Conservation (phyloP, 768 basidiomycete species). For the Lactarius vividus region DNA sequence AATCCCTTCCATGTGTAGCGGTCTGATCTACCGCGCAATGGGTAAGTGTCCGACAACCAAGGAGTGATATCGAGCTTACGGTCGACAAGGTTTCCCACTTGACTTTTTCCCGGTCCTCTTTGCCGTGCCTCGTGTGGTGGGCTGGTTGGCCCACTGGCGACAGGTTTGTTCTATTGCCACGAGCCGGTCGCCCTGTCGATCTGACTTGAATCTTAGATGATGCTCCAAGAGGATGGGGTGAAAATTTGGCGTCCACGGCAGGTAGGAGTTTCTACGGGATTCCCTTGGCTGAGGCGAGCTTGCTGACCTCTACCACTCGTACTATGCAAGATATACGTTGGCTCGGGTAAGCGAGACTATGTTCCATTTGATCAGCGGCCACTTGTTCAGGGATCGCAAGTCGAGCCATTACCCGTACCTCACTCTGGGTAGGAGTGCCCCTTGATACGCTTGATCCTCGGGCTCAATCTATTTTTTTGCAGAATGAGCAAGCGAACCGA, state of each 20-base stretch:
- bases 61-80: constrained; percentile 11
- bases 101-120: constrained; percentile 96
- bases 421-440: constrained; percentile 69
- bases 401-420: constrained; percentile 58
- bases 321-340: constrained; percentile 66
- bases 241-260: constrained; percentile 93
- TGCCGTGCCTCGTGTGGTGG: constrained; percentile 87
- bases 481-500: constrained; percentile 69
- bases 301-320: neutral
- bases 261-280: constrained; percentile 39
- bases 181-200: neutral
- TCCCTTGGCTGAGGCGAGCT: neutral
- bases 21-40: constrained; percentile 90
- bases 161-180: constrained; percentile 48
- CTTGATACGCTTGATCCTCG: constrained; percentile 2
- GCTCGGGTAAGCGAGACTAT: constrained; percentile 71
- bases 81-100: constrained; percentile 73
- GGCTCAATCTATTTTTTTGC: constrained; percentile 10
- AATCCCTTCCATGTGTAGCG: constrained; percentile 42
- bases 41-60: constrained; percentile 44
- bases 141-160: constrained; percentile 92
- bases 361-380: constrained; percentile 60
- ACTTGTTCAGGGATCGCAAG: constrained; percentile 50
- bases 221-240: constrained; percentile 84
- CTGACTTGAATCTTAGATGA: constrained; percentile 57